Evolutionary conservation across 768 basidiomycete genomes (phyloP), one percentile per base, ranked within the genome.

Genomic region (Mycena galericulata): DNA sequence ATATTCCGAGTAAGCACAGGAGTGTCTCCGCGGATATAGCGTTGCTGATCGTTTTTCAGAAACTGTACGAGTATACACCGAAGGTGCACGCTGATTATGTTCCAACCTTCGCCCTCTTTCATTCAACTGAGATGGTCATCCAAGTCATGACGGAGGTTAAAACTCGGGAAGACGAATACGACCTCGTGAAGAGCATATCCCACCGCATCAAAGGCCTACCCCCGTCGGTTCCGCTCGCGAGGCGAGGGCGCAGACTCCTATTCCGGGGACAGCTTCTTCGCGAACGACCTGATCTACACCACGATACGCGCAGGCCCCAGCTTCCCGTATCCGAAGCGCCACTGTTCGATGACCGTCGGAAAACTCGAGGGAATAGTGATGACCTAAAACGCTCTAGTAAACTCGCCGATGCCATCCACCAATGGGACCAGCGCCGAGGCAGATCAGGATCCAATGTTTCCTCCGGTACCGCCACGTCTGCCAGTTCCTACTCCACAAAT

Each of bases 61-160:
- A 86, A 71, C 81, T 97, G 34, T 80, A 88, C 69, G 87, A 91
- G 56, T 73, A 86, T 29, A 97, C 96, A 1, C 90, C 93, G 0
- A 86, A 87, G 61, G 78, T 77, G 3, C 93, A 96, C 75, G 83
- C 86, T 12, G 93, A 94, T 72, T 90, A 93, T 74, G 75, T 94
- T 38, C 81, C 90, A 2, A 90, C 91, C 0, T 82, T 92, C 56
- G 90, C 87, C 18, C 84, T 89, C 67, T 80, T 90, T 26, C 87
- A 90, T 67, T 87, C 90, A 3, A 91, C 89, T 20, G 89, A 93
- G 65, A 80, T 90, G 69, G 86, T 91, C 46, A 89, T 97, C 66
- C 87, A 89, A 29, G 90, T 92, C 3, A 87, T 98, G 80, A 89
- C 90, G 43, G 95, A 95, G 73, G 94, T 97, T 69, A 96, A 96